A percentile compares a stretch with the other conserved stretches of the same genome.
phyloP scores from a whole-genome alignment of 257 asterid genomes.

The Solanum rostratum region DNA sequence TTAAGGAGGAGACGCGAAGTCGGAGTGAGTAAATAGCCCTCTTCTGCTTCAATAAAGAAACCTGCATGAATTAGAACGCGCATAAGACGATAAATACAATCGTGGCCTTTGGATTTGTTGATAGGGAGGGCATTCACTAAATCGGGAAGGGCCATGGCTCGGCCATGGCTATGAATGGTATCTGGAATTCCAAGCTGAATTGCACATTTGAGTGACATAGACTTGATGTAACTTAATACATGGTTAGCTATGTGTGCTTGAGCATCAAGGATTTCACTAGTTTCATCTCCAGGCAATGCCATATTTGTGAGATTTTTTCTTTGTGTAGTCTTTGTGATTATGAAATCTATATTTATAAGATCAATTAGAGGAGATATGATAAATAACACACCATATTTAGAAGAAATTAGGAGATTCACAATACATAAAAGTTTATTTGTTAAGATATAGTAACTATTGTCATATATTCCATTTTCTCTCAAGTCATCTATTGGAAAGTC shows the following conservation, averaged over 20 bases:
- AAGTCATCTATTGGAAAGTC: neutral
- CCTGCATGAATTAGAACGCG: neutral
- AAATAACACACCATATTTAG: neutral
- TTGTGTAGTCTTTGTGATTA: neutral
- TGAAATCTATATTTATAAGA: neutral
- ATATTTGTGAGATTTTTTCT: neutral
- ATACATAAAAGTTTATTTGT: neutral
- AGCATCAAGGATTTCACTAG: constrained; percentile 2
- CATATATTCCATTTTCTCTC: neutral
- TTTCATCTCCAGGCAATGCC: neutral
- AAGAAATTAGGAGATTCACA: neutral
- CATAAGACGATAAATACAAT: neutral
- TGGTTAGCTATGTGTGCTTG: constrained; percentile 16
- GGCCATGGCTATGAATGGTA: neutral
- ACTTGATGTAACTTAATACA: constrained; percentile 4
- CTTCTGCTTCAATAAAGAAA: neutral
- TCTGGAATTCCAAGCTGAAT: constrained; percentile 14
- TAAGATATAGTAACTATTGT: neutral
- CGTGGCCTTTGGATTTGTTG: neutral
- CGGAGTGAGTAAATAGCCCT: neutral
- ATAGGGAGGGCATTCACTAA: constrained; percentile 5
- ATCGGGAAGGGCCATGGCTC: neutral
- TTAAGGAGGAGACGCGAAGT: constrained; percentile 2
- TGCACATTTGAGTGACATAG: constrained; percentile 13
- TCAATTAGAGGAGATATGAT: neutral